phyloP scores from a whole-genome alignment of 2,329 filamentous ascomycete genomes.

The Trichothecium sympodiale region DNA sequence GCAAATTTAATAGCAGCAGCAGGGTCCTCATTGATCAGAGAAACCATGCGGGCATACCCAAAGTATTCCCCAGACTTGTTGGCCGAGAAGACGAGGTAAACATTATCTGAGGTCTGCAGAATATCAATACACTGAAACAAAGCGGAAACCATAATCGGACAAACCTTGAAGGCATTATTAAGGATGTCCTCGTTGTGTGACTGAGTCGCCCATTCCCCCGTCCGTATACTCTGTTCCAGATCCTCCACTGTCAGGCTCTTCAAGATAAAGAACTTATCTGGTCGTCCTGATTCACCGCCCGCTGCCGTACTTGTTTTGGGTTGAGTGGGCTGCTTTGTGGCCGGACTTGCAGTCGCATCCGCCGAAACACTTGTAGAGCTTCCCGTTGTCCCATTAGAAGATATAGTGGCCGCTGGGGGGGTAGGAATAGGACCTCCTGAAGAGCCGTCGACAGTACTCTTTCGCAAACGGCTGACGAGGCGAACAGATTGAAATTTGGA shows the following conservation, averaged over 20 bases:
- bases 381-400: background rate
- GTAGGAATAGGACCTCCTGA: constrained; percentile 40
- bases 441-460: constrained; percentile 35
- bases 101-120: constrained; percentile 60
- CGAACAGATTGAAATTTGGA: constrained; percentile 79
- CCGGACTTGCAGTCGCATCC: background rate
- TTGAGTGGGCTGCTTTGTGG: background rate
- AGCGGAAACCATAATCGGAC: constrained; percentile 9
- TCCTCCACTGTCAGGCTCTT: constrained; percentile 91
- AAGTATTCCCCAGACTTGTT: constrained; percentile 98
- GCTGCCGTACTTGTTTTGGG: background rate
- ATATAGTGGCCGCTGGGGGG: constrained; percentile 31
- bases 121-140: constrained; percentile 4
- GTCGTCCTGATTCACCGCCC: constrained; percentile 16
- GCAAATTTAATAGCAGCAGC: constrained; percentile 58
- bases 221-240: constrained; percentile 76
- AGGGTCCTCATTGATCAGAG: constrained; percentile 69
- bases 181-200: constrained; percentile 80
- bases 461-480: constrained; percentile 73
- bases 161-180: constrained; percentile 73
- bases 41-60: constrained; percentile 85
- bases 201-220: constrained; percentile 88
- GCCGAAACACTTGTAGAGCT: background rate
- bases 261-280: constrained; percentile 80
- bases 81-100: constrained; percentile 89